Conservation (phyloP, 331 rosid species). For the Quercus phellos region DNA sequence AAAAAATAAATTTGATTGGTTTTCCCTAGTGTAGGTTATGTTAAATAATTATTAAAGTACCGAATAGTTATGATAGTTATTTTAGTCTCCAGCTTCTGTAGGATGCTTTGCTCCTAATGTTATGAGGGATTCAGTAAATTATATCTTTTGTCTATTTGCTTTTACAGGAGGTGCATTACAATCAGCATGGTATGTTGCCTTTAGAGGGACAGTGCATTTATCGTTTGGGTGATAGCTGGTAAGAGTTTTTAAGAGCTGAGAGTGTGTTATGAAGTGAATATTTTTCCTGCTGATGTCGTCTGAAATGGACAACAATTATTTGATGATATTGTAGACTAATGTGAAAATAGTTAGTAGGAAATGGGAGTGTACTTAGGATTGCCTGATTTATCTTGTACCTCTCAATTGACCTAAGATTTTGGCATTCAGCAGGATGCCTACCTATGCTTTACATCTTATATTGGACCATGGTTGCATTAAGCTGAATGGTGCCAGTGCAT, state of each 20-base stretch:
- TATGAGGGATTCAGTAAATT: background rate
- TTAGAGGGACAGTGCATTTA: slow-evolving; percentile 92
- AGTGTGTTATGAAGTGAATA: background rate
- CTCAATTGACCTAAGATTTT: background rate
- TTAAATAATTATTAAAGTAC: background rate
- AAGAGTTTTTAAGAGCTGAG: slow-evolving; percentile 25
- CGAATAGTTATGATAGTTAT: background rate
- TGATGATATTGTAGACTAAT: too few relatives aligned
- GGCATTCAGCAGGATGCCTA: background rate
- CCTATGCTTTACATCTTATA: background rate
- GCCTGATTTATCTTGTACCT: background rate
- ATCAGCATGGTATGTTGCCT: slow-evolving; percentile 85
- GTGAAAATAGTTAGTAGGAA: background rate
- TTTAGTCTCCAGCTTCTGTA: slow-evolving; percentile 1
- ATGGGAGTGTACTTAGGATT: background rate
- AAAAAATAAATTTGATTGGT: background rate
- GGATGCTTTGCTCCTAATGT: background rate
- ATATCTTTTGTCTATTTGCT: slow-evolving; percentile 5
- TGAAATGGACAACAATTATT: background rate
- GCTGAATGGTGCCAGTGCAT: background rate
- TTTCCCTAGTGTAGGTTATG: background rate
- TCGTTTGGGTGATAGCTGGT: slow-evolving; percentile 87
- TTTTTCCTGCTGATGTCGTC: background rate
- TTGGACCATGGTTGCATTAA: background rate
- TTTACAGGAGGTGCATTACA: slow-evolving; percentile 88